phyloP scores from a whole-genome alignment of 331 rosid genomes.

The Malus hybrid region DNA sequence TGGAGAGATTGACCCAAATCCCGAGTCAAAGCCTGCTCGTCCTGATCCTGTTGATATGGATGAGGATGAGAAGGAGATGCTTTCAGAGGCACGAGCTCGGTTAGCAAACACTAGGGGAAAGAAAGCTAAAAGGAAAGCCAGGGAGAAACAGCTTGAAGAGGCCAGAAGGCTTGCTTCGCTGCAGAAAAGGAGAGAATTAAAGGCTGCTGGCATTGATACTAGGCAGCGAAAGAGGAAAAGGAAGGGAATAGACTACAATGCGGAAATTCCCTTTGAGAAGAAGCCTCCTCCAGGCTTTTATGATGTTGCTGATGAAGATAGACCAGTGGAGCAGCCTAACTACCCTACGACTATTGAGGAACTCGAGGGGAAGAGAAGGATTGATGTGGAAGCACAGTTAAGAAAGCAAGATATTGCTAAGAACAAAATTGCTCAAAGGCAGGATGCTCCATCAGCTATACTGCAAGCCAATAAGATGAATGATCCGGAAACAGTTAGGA shows the following conservation, averaged over 20 bases:
- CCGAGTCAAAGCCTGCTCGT: constrained; percentile 93
- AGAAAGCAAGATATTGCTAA: constrained; percentile 83
- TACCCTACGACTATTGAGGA: constrained; percentile 92
- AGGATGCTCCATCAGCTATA: constrained; percentile 89
- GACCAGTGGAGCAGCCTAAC: constrained; percentile 66
- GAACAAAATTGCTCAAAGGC: constrained; percentile 86
- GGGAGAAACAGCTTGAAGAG: constrained; percentile 96
- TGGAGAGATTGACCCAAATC: constrained; percentile 94
- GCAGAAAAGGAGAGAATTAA: constrained; percentile 84
- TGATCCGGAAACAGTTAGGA: constrained; percentile 90
- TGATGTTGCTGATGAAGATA: constrained; percentile 73
- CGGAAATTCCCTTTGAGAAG: constrained; percentile 91
- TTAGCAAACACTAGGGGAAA: constrained; percentile 94
- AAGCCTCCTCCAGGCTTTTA: constrained; percentile 93
- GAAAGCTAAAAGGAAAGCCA: constrained; percentile 91
- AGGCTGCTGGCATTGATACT: constrained; percentile 90
- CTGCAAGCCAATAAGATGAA: constrained; percentile 85
- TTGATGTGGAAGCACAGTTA: constrained; percentile 68
- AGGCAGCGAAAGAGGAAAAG: constrained; percentile 88
- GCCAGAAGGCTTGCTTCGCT: constrained; percentile 96
- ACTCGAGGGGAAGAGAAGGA: constrained; percentile 88
- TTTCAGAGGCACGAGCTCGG: constrained; percentile 96
- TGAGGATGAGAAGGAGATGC: constrained; percentile 99
- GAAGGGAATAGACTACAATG: constrained; percentile 87
- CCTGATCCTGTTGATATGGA: constrained; percentile 99